Conservation (phyloP, 345 rosid genomes). For the Lumnitzera racemosa region DNA sequence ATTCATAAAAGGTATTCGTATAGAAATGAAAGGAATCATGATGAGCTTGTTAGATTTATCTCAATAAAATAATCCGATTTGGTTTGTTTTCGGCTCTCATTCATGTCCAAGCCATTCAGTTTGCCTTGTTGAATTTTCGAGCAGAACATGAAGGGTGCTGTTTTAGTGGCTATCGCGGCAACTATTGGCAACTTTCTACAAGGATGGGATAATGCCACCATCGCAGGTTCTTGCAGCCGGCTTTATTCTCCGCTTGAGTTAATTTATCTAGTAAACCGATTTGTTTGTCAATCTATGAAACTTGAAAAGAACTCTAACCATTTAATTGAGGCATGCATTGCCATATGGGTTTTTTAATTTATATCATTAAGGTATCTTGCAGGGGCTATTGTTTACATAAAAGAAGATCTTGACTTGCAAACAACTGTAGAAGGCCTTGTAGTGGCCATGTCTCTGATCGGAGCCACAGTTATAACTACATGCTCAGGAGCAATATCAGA, state of each 20-base stretch:
- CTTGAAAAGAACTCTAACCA: not conserved
- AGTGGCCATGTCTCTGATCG: constrained; percentile 80
- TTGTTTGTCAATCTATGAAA: not conserved
- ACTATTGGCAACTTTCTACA: constrained; percentile 82
- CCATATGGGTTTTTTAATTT: not conserved
- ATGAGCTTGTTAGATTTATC: not conserved
- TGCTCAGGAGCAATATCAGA: constrained; percentile 84
- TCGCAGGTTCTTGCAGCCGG: constrained; percentile 52
- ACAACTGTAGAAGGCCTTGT: constrained; percentile 72
- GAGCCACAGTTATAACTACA: constrained; percentile 76
- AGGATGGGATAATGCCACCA: constrained; percentile 96
- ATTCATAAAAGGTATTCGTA: no score
- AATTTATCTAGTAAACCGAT: constrained; percentile 2
- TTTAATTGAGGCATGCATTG: not conserved
- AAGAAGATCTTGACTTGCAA: constrained; percentile 44
- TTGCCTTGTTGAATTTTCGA: constrained; percentile 8
- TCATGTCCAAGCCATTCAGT: no score
- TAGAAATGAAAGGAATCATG: no score
- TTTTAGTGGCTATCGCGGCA: constrained; percentile 75
- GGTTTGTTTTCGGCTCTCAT: not conserved
- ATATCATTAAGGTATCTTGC: constrained; percentile 7
- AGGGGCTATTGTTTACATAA: constrained; percentile 78
- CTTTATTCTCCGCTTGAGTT: constrained; percentile 6
- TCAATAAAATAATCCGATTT: no score
- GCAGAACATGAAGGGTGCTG: constrained; percentile 56